phyloP scores from a whole-genome alignment of 495 filamentous ascomycete genomes.

The Astrothelium subdiscretum region DNA sequence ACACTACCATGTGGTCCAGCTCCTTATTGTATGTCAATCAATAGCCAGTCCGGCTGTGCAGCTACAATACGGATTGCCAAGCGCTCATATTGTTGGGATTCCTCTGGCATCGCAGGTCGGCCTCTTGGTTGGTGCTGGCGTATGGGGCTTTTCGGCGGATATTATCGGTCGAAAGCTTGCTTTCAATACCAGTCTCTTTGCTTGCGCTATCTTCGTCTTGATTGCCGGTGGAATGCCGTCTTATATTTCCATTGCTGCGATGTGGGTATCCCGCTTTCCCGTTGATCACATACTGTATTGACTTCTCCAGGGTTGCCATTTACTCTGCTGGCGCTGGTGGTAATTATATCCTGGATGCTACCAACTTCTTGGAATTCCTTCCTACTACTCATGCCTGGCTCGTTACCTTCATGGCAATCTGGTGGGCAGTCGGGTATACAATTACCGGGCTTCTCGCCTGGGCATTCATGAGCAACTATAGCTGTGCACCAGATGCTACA shows the following conservation, averaged over 20 bases:
- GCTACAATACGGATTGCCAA: constrained; percentile 25
- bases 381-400: constrained; percentile 36
- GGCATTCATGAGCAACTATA: constrained; percentile 28
- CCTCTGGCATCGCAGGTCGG: constrained; percentile 20
- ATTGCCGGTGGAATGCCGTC: constrained; percentile 36
- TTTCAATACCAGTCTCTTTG: constrained; percentile 38
- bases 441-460: constrained; percentile 30
- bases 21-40: constrained; percentile 29
- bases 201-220: constrained; percentile 35
- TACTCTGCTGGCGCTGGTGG: constrained; percentile 45
- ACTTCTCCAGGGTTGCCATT: constrained; percentile 23
- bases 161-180: constrained; percentile 39
- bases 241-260: constrained; percentile 34
- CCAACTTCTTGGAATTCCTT: constrained; percentile 44
- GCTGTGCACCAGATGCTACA: constrained; percentile 20
- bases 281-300: constrained; percentile 9
- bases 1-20: constrained; percentile 11
- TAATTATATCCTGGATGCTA: constrained; percentile 58
- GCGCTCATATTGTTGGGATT: constrained; percentile 21
- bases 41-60: constrained; percentile 27
- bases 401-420: constrained; percentile 37
- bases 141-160: constrained; percentile 42
- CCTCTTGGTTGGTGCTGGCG: constrained; percentile 38
- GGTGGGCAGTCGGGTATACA: constrained; percentile 36
- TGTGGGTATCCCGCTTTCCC: constrained; percentile 30